A percentile compares a stretch with the other conserved stretches of the same genome.
Conservation (phyloP, 2,329 filamentous ascomycete genomes). For the Ceratocystis diversiconidia region DNA sequence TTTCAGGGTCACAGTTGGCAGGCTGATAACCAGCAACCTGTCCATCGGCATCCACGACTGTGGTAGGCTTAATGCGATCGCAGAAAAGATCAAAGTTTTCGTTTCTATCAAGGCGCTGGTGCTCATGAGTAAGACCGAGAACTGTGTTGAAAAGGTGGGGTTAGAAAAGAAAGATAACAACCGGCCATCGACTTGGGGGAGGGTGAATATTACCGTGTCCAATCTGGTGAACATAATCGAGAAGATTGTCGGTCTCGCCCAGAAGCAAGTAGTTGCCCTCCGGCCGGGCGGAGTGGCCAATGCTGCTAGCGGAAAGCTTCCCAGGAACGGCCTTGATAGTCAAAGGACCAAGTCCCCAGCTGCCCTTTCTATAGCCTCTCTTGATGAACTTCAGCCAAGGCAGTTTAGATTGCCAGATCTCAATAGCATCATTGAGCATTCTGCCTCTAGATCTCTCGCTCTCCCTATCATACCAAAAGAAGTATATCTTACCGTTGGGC, state of each 20-base stretch:
- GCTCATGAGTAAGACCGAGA: slow-evolving; percentile 13
- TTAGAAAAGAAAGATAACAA: background rate
- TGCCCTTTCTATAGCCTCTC: background rate
- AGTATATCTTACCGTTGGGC: background rate
- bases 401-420: slow-evolving; percentile 13
- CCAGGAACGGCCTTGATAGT: slow-evolving; percentile 4
- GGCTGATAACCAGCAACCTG: background rate
- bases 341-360: slow-evolving; percentile 1
- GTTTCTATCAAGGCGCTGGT: slow-evolving; percentile 13
- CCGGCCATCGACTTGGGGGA: too few species aligned
- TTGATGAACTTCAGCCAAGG: slow-evolving; percentile 15
- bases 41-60: background rate
- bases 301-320: slow-evolving; percentile 8
- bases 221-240: slow-evolving; percentile 15
- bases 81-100: slow-evolving; percentile 12
- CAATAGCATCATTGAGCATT: slow-evolving; percentile 8
- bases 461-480: slow-evolving; percentile 4
- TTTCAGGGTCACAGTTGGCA: slow-evolving; percentile 2
- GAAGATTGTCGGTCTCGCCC: background rate
- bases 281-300: background rate
- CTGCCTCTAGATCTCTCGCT: background rate
- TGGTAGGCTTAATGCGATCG: background rate
- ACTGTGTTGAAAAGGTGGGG: slow-evolving; percentile 2
- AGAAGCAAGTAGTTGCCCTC: slow-evolving; percentile 13
- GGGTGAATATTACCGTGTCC: slow-evolving; percentile 14